These are phyloP conservation scores for Chaetothyriales sp. DNA, from an alignment of 2,329 filamentous ascomycete species.

Conservation along the genomic window DNA sequence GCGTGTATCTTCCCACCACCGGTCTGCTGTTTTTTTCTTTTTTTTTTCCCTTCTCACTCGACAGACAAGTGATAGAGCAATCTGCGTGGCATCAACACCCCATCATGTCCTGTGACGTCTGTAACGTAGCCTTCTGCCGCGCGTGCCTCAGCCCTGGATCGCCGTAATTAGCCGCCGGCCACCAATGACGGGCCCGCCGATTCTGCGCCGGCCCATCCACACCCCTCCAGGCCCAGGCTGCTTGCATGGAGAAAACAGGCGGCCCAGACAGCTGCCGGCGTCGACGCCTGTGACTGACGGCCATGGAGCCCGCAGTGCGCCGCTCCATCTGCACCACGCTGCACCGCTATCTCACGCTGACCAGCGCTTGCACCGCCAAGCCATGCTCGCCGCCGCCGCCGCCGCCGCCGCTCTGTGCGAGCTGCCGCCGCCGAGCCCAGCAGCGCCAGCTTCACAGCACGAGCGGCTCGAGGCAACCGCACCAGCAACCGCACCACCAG, in stretches of 20 bases:
- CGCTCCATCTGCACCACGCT: background rate
- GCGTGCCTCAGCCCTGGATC: no score
- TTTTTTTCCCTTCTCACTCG: background rate
- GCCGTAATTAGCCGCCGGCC: background rate
- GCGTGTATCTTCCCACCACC: background rate
- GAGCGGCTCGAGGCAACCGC: background rate
- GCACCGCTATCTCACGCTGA: background rate
- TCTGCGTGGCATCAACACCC: no score
- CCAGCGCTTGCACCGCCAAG: background rate
- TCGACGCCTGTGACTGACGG: background rate
- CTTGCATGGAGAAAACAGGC: background rate
- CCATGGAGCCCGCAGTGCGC: background rate
- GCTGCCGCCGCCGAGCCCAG: background rate
- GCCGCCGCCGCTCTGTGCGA: background rate
- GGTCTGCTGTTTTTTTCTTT: background rate
- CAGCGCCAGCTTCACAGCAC: background rate
- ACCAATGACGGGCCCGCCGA: background rate
- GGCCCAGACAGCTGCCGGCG: background rate
- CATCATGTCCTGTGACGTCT: no score
- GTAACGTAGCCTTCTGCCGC: no score
- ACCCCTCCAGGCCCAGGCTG: background rate
- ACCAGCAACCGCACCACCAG: background rate
- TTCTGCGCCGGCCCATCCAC: background rate
- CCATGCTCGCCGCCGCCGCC: background rate
- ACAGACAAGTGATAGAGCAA: no score